These are phyloP conservation scores for Oryza longistaminata DNA, from an alignment of 176 grass and related monocot species.

Conservation along the genomic window DNA sequence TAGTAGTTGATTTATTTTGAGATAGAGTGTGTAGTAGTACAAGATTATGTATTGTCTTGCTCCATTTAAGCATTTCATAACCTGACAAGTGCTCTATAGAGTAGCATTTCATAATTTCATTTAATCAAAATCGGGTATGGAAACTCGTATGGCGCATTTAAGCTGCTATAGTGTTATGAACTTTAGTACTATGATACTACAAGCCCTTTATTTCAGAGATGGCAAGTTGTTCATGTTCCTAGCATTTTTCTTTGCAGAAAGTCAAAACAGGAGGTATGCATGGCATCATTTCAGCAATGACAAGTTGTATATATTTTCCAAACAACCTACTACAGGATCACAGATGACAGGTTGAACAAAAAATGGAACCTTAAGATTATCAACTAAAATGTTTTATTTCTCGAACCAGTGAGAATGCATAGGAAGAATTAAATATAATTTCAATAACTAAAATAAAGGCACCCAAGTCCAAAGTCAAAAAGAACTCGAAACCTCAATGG, in stretches of 20 bases:
- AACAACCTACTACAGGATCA: background rate
- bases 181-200: too few species aligned
- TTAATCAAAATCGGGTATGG: too few species aligned
- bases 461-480: background rate
- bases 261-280: background rate
- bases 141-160: constrained; percentile 16
- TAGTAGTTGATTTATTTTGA: too few species aligned
- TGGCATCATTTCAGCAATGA: background rate
- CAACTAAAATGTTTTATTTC: background rate
- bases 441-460: background rate
- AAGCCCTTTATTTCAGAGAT: too few species aligned
- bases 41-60: background rate
- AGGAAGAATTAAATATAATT: background rate
- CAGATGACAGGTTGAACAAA: background rate
- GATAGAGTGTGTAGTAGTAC: too few species aligned
- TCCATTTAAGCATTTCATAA: too few species aligned
- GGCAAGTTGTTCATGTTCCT: background rate
- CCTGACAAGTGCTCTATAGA: too few species aligned
- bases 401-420: background rate
- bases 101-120: too few species aligned
- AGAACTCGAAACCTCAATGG: background rate
- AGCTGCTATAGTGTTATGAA: background rate
- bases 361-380: background rate
- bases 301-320: background rate
- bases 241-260: background rate